Base-by-base conservation (phyloP, 306 rosid species). In the Cicer chorassanicum region DNA sequence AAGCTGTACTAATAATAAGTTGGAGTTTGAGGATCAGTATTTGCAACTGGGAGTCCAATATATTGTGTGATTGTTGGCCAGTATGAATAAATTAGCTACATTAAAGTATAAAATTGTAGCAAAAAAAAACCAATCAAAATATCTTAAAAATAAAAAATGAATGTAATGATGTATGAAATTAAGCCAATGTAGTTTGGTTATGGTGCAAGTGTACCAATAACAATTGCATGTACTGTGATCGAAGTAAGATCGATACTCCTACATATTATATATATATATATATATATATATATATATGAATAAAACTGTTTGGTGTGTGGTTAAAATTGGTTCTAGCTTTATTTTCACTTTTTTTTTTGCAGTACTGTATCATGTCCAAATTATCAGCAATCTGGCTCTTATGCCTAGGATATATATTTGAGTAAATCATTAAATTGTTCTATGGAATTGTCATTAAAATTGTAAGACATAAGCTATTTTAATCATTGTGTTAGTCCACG, bases 121-220 rank as follows among this genome's bases (percentile, higher is more conserved):
- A 14, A 14, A 21, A 43, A 9, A 54, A 16, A 24, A 29, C 36
- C 21, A 75, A 53, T 39, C 41, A 65, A 41, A 65, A 41, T 53
- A 40, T 51, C 16, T 24, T 51, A 13, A 21, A 40, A 72, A 72
- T 55, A 65, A 48, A 48, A 19, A 64, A 15, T 13, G 16, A 13
- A 43, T 66, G 80, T 55, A 39, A 76, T 73, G 59, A 60, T 60
- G 1, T 64, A 7, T 62, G 68, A 45, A 24, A 73, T n/a, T 9
- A 74, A 62, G 55, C 6, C 61, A 36, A 13, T 65, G 81, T 57
- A 68, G 14, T 50, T 60, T 63, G 78, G 49, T 63, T 63, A 78
- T 71, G 77, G 67, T 78, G 24, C 9, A 18, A 39, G 40, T 70
- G 7, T 61, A 41, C 49, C 8, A 8, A 46, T 45, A 67, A 34